These are phyloP conservation scores for Fusarium concolor DNA, from an alignment of 2,329 filamentous ascomycete species.

Conservation along the genomic window DNA sequence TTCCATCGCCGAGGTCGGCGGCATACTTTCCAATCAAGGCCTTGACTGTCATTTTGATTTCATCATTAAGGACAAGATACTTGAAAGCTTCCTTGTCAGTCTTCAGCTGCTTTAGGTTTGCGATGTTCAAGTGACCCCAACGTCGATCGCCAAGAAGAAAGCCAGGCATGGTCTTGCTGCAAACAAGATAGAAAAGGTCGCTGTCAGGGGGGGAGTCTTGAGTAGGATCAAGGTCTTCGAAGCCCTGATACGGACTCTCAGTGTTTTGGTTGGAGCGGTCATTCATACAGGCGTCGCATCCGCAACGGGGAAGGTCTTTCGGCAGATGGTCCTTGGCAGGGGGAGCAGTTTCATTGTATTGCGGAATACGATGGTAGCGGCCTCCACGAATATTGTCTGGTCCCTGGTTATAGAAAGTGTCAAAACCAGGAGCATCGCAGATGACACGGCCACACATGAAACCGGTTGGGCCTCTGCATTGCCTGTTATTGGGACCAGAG, in stretches of 20 bases:
- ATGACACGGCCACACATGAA: slow-evolving; percentile 58
- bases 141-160: slow-evolving; percentile 59
- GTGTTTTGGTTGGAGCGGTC: slow-evolving; percentile 30
- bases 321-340: slow-evolving; percentile 54
- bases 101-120: slow-evolving; percentile 54
- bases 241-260: slow-evolving; percentile 53
- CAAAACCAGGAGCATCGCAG: slow-evolving; percentile 57
- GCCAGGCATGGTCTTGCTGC: slow-evolving; percentile 59
- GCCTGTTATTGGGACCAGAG: slow-evolving; percentile 41
- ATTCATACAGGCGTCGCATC: slow-evolving; percentile 53
- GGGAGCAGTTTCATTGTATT: slow-evolving; percentile 21
- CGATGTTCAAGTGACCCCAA: slow-evolving; percentile 59
- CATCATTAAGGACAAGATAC: slow-evolving; percentile 61
- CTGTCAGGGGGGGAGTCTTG: slow-evolving; percentile 52
- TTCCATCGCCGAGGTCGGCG: slow-evolving; percentile 50
- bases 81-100: slow-evolving; percentile 63
- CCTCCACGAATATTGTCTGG: slow-evolving; percentile 41
- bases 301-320: slow-evolving; percentile 55
- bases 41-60: slow-evolving; percentile 61
- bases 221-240: slow-evolving; percentile 56
- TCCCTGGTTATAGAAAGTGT: slow-evolving; percentile 48
- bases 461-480: slow-evolving; percentile 49
- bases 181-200: slow-evolving; percentile 58
- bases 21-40: slow-evolving; percentile 62
- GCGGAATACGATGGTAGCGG: slow-evolving; percentile 23